Evolutionary conservation across 148 eudicot genomes (phyloP).

Genomic region (Camellia sinensis): DNA sequence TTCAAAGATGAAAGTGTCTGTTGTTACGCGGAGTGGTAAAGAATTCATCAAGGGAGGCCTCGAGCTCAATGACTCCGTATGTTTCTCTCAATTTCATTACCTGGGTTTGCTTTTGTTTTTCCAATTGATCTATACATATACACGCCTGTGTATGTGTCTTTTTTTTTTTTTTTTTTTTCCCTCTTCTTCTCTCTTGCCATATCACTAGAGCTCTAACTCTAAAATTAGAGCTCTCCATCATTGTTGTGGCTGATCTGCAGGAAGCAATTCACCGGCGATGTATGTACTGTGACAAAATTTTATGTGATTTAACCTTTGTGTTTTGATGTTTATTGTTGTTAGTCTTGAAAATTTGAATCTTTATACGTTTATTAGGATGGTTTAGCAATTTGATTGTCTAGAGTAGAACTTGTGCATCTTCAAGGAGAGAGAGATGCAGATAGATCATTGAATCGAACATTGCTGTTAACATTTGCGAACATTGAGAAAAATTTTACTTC

Average conservation of each 20-base stretch:
- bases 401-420: background rate
- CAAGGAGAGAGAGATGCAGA: background rate
- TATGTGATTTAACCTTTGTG: background rate
- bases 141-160: background rate
- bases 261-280: conserved; percentile 78
- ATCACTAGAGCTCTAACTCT: too few species aligned
- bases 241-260: conserved; percentile 95
- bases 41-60: conserved; percentile 79
- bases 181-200: too few species aligned
- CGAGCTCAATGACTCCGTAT: conserved; percentile 77
- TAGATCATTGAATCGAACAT: background rate
- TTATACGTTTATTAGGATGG: background rate
- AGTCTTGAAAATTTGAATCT: background rate
- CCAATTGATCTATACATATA: background rate
- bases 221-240: too few species aligned
- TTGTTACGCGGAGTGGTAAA: conserved; percentile 73
- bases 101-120: conserved; percentile 15
- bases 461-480: background rate
- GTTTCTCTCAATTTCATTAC: conserved; percentile 22
- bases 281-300: conserved; percentile 28
- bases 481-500: background rate
- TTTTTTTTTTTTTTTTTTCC: background rate
- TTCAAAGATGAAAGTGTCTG: conserved; percentile 65
- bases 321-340: background rate
- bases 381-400: background rate